Percentiles rank a stretch among this genome's conserved stretches.
Evolutionary conservation across 768 basidiomycete genomes (phyloP).

Genomic region (Clavulina sp.): DNA sequence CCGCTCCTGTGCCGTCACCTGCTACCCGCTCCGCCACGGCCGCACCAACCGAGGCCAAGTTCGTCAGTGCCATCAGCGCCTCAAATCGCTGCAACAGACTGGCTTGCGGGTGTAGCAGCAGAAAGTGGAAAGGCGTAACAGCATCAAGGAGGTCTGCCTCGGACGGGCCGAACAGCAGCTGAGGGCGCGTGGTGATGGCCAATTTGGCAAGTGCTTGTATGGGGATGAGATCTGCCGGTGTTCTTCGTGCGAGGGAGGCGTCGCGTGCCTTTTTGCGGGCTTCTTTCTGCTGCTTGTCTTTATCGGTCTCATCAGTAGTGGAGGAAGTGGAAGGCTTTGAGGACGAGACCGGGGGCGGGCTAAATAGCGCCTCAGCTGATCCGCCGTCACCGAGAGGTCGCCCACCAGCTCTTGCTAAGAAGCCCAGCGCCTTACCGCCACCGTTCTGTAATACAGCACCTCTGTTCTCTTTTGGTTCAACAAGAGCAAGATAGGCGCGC

Average conservation of each 20-base stretch:
- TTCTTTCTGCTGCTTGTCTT: too few relatives aligned
- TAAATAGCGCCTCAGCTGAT: too few relatives aligned
- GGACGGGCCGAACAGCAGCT: slow-evolving; percentile 81
- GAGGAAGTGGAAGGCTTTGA: too few relatives aligned
- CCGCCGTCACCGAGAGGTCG: too few relatives aligned
- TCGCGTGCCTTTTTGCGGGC: too few relatives aligned
- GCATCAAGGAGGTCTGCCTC: slow-evolving; percentile 60
- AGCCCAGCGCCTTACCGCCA: slow-evolving; percentile 48
- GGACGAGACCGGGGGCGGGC: too few relatives aligned
- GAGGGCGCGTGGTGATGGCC: slow-evolving; percentile 76
- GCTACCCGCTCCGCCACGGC: slow-evolving; percentile 52
- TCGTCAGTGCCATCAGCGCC: slow-evolving; percentile 89
- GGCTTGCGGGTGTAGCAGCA: slow-evolving; percentile 52
- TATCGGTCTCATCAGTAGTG: too few relatives aligned
- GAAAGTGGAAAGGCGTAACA: slow-evolving; percentile 59
- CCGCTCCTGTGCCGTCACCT: too few relatives aligned
- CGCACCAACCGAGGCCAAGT: slow-evolving; percentile 64
- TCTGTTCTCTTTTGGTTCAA: slow-evolving; percentile 62
- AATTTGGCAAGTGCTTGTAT: slow-evolving; percentile 88
- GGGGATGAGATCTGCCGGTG: slow-evolving; percentile 36
- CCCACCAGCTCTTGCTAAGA: slow-evolving; percentile 29
- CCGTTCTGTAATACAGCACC: slow-evolving; percentile 62
- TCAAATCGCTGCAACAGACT: slow-evolving; percentile 78
- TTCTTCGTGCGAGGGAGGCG: slow-evolving; percentile 15
- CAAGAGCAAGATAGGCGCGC: slow-evolving; percentile 46